Evolutionary conservation across 1,284 basidiomycete genomes (phyloP).

Genomic region (Cutaneotrichosporon cutaneum): DNA sequence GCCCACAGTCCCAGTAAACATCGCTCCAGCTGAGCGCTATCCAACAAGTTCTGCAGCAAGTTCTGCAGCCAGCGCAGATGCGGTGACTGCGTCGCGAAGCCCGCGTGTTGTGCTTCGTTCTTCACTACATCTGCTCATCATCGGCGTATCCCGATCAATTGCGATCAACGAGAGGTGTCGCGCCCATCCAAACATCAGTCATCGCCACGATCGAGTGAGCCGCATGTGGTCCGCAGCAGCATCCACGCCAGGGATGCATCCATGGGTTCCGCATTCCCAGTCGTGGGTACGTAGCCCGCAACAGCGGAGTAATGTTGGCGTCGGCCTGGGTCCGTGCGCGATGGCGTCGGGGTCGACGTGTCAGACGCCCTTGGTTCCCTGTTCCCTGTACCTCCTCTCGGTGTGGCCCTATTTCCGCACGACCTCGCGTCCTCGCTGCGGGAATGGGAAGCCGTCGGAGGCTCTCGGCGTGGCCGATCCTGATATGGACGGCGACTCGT

Average conservation of each 20-base stretch:
- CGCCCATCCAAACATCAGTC: neutral
- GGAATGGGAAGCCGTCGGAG: slow-evolving; percentile 1
- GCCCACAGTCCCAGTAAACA: too few relatives aligned
- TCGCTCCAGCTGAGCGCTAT: neutral
- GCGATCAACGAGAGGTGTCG: neutral
- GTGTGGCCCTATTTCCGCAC: neutral
- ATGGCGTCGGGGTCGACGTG: neutral
- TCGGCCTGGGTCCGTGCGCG: neutral
- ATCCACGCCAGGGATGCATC: neutral
- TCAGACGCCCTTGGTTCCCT: neutral
- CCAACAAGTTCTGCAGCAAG: neutral
- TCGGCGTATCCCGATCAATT: neutral
- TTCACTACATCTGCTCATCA: neutral
- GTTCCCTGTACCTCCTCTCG: neutral
- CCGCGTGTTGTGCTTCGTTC: neutral
- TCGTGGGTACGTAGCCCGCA: neutral
- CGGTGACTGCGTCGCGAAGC: neutral
- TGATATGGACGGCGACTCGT: slow-evolving; percentile 4
- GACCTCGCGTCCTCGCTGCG: neutral
- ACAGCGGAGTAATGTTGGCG: slow-evolving; percentile 2
- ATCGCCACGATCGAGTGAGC: neutral
- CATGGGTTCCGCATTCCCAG: slow-evolving; percentile 4
- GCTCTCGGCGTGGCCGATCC: slow-evolving; percentile 19
- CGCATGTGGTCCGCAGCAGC: neutral
- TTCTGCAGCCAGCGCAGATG: neutral